Base-by-base conservation (phyloP, 257 asterid species). In the Ajuga chamaepitys region DNA sequence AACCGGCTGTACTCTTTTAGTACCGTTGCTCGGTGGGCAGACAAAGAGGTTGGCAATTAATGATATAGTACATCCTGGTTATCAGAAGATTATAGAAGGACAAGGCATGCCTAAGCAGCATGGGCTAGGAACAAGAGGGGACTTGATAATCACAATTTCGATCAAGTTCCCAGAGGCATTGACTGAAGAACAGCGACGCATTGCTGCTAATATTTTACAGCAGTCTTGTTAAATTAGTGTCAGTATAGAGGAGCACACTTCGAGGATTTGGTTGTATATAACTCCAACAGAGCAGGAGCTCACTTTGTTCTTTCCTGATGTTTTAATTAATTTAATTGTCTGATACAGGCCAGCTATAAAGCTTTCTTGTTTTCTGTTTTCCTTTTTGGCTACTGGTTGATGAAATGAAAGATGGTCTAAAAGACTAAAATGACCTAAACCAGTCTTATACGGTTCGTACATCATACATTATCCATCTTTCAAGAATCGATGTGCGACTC, bases 91-190 rank as follows among this genome's bases (percentile, higher is more conserved):
- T 67, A 62, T 86, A 70, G 17, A 20, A 75, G 91, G 87, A 70
- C 79, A 88, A 68, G 97, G 97, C 22, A 86, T 90, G 97, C 81
- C 97, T 7, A 87, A 66, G 70, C 81, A 76, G 9, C 66, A 84
- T 1, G 84, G 84, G n/a, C 79, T 81, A 24, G 76, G 66, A 11
- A 75, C 57, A 53, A 78, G 96, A 82, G 97, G 93, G 37, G 66
- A 91, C 76, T 76, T 91, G 80, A 71, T 66, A n/a, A 20, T 86
- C 74, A 83, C 71, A 37, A 75, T 88, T 25, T 72, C 74, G 3
- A 80, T 86, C 44, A 48, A 77, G 79, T 86, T 91, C 44, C 97
- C 97, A 0, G 64, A 67, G 61, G 71, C 74, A 25, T 79, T 91
- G 68, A 86, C 85, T 9, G 72, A 81, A 32, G 82, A 82, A 70